Conservation (phyloP, 129 eudicot genomes). For the Arctium lappa region DNA sequence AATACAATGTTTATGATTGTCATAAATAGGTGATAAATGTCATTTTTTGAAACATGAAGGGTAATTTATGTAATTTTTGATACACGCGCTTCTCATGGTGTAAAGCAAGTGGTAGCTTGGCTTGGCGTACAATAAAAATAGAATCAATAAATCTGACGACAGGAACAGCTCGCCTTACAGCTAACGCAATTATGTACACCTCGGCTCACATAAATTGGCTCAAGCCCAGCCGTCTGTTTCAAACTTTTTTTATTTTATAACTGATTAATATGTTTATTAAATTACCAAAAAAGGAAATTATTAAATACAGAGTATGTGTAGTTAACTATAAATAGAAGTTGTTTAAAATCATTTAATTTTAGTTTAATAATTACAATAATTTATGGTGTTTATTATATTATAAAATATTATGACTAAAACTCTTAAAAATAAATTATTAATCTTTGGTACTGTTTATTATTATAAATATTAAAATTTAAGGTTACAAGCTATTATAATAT, state of each 20-base stretch:
- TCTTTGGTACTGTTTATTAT: no score
- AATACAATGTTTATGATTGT: not conserved
- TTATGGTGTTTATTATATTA: not conserved
- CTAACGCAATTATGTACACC: conserved; percentile 11
- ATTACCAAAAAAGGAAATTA: not conserved
- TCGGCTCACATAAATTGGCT: not conserved
- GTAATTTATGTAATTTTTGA: not conserved
- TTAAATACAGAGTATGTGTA: not conserved
- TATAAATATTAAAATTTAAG: no score
- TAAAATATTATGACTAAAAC: not conserved
- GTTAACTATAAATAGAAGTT: not conserved
- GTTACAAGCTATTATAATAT: no score
- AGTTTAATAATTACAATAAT: not conserved
- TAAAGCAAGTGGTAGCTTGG: not conserved
- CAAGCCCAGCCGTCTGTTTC: conserved; percentile 7
- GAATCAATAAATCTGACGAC: conserved; percentile 10
- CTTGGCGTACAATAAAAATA: not conserved
- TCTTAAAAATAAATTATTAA: no score
- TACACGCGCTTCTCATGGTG: not conserved
- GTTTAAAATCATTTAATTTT: not conserved
- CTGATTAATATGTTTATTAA: not conserved
- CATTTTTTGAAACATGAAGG: not conserved
- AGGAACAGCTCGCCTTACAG: conserved; percentile 17
- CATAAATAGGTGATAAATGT: not conserved
- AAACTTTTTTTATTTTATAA: not conserved